Evolutionary conservation across 345 rosid species (phyloP).

Genomic region (Reutealis trisperma): DNA sequence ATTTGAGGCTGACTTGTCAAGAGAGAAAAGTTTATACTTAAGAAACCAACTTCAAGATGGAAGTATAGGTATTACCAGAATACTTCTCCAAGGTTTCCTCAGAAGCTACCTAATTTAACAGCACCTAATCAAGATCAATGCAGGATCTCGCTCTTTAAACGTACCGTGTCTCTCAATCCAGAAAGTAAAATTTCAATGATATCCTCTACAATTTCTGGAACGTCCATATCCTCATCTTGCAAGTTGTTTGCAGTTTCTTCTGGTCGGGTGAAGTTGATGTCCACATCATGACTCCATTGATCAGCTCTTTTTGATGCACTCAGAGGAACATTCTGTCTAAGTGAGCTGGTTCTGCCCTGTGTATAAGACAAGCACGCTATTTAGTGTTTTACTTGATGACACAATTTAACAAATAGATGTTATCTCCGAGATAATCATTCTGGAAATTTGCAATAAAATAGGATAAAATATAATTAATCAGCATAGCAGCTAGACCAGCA

Average conservation of each 20-base stretch:
- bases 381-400: background rate
- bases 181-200: constrained; percentile 83
- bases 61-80: constrained; percentile 12
- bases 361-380: constrained; percentile 22
- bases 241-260: constrained; percentile 38
- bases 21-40: background rate
- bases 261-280: constrained; percentile 27
- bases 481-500: background rate
- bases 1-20: background rate
- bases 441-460: background rate
- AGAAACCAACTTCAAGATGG: constrained; percentile 12
- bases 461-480: background rate
- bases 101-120: constrained; percentile 15
- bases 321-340: constrained; percentile 58
- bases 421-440: background rate
- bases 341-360: constrained; percentile 64
- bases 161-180: constrained; percentile 89
- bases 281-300: constrained; percentile 28
- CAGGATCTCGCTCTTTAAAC: constrained; percentile 43
- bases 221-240: constrained; percentile 76
- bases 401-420: background rate
- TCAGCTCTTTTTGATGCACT: constrained; percentile 42
- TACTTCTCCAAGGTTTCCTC: background rate
- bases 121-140: constrained; percentile 18
- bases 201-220: constrained; percentile 88